A percentile compares a stretch with the other conserved stretches of the same genome.
Evolutionary conservation across 495 filamentous ascomycete species (phyloP).

Genomic region (Penicillium daleae): DNA sequence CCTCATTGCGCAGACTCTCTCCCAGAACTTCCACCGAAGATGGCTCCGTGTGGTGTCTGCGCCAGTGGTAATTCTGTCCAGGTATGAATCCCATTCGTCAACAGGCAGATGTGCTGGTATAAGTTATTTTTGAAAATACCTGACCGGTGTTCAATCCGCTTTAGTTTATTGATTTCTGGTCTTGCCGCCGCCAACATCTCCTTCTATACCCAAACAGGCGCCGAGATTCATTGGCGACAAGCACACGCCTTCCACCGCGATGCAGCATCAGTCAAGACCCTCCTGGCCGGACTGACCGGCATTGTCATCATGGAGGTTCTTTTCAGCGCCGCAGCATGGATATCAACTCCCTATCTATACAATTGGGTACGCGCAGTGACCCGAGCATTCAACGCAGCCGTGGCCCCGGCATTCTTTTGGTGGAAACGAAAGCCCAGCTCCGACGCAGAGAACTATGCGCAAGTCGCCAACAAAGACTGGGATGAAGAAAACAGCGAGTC

Average conservation of each 20-base stretch:
- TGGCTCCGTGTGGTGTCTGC: constrained; percentile 28
- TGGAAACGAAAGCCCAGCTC: constrained; percentile 7
- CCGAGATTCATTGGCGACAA: constrained; percentile 41
- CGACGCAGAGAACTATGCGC: constrained; percentile 18
- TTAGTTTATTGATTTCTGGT: constrained; percentile 29
- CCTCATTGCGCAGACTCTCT: constrained; percentile 30
- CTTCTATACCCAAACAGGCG: constrained; percentile 35
- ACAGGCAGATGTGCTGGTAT: background rate
- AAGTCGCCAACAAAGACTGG: constrained; percentile 25
- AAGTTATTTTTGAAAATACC: background rate
- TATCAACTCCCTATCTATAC: constrained; percentile 24
- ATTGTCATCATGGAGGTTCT: constrained; percentile 28
- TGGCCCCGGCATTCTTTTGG: constrained; percentile 4
- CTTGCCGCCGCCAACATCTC: constrained; percentile 37
- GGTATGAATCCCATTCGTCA: constrained; percentile 19
- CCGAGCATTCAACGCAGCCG: background rate
- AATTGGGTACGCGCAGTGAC: constrained; percentile 12
- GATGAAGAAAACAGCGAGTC: constrained; percentile 20
- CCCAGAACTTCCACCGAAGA: constrained; percentile 30
- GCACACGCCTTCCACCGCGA: constrained; percentile 33
- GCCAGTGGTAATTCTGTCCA: constrained; percentile 30
- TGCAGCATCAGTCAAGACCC: constrained; percentile 28
- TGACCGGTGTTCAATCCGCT: background rate
- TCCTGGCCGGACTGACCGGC: constrained; percentile 30
- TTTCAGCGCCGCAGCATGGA: constrained; percentile 23